Conservation (phyloP, 1,139 yeast genomes). For the Candida tetrigidarum region DNA sequence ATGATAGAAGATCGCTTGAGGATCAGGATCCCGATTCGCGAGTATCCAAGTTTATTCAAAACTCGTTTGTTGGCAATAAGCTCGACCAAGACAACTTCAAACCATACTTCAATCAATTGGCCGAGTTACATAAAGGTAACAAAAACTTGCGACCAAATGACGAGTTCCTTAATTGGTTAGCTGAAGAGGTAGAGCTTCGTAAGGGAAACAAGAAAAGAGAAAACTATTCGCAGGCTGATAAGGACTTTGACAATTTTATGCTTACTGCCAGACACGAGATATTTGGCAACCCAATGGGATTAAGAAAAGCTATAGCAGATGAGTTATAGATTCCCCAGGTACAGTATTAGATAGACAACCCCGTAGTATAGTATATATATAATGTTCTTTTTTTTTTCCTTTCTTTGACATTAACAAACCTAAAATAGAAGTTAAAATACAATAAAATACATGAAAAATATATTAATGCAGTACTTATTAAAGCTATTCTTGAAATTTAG, state of each 20-base stretch:
- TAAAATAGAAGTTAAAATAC: too few relatives aligned
- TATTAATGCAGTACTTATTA: background rate
- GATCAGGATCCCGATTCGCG: constrained; percentile 26
- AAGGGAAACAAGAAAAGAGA: constrained; percentile 34
- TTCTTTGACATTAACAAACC: constrained; percentile 4
- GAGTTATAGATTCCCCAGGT: constrained; percentile 56
- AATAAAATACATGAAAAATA: constrained; percentile 5
- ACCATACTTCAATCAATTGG: constrained; percentile 46
- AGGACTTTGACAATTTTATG: constrained; percentile 48
- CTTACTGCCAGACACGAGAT: constrained; percentile 67
- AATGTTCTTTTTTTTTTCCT: constrained; percentile 1
- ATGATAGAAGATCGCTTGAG: constrained; percentile 28
- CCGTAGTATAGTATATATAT: background rate
- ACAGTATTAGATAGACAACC: background rate
- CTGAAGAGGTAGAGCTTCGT: constrained; percentile 50
- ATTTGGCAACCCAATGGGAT: constrained; percentile 81
- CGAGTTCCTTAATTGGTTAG: constrained; percentile 65
- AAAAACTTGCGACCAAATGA: constrained; percentile 28
- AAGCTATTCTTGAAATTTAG: background rate
- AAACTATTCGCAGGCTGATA: constrained; percentile 29
- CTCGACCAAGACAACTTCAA: constrained; percentile 40
- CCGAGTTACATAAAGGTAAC: constrained; percentile 35
- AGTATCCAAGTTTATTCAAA: constrained; percentile 37
- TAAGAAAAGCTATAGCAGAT: constrained; percentile 58
- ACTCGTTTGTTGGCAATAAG: constrained; percentile 24